Percentiles rank a stretch among this genome's conserved stretches.
Evolutionary conservation across 2,329 filamentous ascomycete genomes (phyloP).

Genomic region (Remersonia thermophila): DNA sequence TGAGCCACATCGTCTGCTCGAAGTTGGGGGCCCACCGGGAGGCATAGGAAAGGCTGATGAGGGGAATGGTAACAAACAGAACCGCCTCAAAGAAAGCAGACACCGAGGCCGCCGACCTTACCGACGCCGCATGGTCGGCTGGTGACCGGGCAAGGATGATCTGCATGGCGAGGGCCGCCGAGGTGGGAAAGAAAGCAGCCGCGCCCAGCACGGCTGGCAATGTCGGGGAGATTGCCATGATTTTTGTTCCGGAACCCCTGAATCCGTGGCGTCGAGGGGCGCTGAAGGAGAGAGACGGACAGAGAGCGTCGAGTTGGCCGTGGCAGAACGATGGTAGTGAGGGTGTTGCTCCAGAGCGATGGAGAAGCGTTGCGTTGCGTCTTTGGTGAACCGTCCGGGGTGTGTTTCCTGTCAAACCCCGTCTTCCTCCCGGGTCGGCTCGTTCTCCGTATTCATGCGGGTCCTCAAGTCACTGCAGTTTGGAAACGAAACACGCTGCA

Average conservation of each 20-base stretch:
- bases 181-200: conserved; percentile 27
- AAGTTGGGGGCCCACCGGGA: conserved; percentile 13
- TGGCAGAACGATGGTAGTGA: no score
- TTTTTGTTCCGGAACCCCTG: conserved; percentile 1
- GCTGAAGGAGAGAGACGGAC: conserved; percentile 5
- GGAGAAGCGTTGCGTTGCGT: not conserved
- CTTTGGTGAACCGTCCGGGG: conserved; percentile 1
- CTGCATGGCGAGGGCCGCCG: conserved; percentile 28
- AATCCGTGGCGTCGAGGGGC: conserved; percentile 3
- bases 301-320: no score
- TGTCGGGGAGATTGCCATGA: conserved; percentile 25
- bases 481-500: conserved; percentile 4
- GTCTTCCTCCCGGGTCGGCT: conserved; percentile 1
- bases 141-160: conserved; percentile 27
- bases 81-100: conserved; percentile 27
- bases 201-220: conserved; percentile 27
- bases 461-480: conserved; percentile 1
- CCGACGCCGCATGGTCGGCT: conserved; percentile 19
- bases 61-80: conserved; percentile 25
- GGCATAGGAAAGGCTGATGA: conserved; percentile 23
- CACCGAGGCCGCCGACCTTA: conserved; percentile 26
- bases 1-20: conserved; percentile 17
- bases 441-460: conserved; percentile 15
- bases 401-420: not conserved
- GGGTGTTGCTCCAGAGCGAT: not conserved